These are phyloP conservation scores for Zangia roseola DNA, from an alignment of 768 basidiomycete species.

Conservation along the genomic window DNA sequence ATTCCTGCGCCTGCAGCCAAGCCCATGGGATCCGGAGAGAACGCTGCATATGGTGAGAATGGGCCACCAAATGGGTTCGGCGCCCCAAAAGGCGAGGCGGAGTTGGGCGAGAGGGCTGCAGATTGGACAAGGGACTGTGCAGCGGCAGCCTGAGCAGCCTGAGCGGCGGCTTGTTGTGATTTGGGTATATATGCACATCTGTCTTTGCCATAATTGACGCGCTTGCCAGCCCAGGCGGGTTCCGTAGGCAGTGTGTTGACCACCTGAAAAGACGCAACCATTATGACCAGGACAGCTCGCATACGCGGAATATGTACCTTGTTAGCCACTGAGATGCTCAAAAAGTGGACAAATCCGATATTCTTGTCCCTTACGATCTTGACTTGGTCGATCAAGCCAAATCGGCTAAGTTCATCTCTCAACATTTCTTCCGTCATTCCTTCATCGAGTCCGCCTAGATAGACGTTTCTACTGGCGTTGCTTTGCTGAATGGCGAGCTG, in stretches of 20 bases:
- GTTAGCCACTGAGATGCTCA: slow-evolving; percentile 91
- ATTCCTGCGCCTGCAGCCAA: slow-evolving; percentile 31
- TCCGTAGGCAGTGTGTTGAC: slow-evolving; percentile 91
- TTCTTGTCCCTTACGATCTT: slow-evolving; percentile 99
- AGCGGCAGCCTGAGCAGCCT: slow-evolving; percentile 84
- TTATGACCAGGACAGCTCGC: background rate
- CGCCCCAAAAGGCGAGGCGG: slow-evolving; percentile 32
- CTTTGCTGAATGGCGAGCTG: slow-evolving; percentile 85
- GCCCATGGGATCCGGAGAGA: slow-evolving; percentile 42
- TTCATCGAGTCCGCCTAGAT: slow-evolving; percentile 92
- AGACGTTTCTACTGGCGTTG: slow-evolving; percentile 95
- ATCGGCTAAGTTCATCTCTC: slow-evolving; percentile 86
- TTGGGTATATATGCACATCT: slow-evolving; percentile 98
- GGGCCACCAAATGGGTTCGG: slow-evolving; percentile 32
- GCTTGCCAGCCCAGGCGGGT: slow-evolving; percentile 91
- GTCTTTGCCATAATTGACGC: slow-evolving; percentile 98
- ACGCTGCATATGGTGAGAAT: slow-evolving; percentile 52
- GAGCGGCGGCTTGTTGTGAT: slow-evolving; percentile 86
- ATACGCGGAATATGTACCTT: slow-evolving; percentile 58
- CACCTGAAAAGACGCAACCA: slow-evolving; percentile 51
- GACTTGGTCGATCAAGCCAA: slow-evolving; percentile 97
- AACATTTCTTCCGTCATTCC: slow-evolving; percentile 87
- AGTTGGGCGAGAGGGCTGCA: slow-evolving; percentile 36
- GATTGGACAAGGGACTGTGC: slow-evolving; percentile 66
- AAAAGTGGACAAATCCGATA: slow-evolving; percentile 98